Percentiles rank a stretch among this genome's conserved stretches.
These are phyloP conservation scores for Botryosphaeria dothidea DNA, from an alignment of 2,329 filamentous ascomycete genomes.

Conservation along the genomic window DNA sequence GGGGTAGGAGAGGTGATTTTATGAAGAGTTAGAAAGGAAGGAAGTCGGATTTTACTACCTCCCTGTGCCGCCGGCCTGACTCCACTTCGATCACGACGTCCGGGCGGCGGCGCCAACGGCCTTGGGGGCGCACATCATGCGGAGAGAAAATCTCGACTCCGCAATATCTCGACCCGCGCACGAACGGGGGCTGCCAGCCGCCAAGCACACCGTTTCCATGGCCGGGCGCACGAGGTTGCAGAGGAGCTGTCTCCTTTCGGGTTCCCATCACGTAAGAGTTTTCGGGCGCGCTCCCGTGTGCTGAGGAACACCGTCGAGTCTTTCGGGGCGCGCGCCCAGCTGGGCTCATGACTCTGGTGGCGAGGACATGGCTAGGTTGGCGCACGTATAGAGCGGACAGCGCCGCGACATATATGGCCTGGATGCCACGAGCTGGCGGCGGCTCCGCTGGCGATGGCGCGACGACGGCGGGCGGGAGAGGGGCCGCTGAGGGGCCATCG, in stretches of 20 bases:
- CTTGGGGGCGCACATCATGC: constrained; percentile 17
- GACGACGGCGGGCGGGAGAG: not conserved
- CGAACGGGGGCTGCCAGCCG: constrained; percentile 7
- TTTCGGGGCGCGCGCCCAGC: no score
- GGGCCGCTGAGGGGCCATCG: not conserved
- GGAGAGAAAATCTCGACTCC: constrained; percentile 16
- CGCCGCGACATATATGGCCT: not conserved
- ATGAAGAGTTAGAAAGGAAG: not conserved
- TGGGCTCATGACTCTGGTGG: not conserved
- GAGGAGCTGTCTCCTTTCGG: not conserved
- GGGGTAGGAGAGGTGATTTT: not conserved
- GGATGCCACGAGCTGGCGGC: not conserved
- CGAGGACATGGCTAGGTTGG: not conserved
- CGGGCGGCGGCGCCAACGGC: constrained; percentile 1
- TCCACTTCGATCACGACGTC: not conserved
- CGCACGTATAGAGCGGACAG: not conserved
- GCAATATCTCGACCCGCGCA: constrained; percentile 7
- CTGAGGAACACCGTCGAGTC: no score
- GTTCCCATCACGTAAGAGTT: constrained; percentile 18
- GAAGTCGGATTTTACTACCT: not conserved
- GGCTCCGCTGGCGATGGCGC: not conserved
- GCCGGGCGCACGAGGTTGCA: not conserved
- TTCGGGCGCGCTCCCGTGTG: not conserved
- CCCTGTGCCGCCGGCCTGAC: not conserved
- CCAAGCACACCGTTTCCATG: not conserved